A percentile compares a stretch with the other conserved stretches of the same genome.
phyloP scores from a whole-genome alignment of 176 grass and related monocot genomes.

The Sorghum bicolor region DNA sequence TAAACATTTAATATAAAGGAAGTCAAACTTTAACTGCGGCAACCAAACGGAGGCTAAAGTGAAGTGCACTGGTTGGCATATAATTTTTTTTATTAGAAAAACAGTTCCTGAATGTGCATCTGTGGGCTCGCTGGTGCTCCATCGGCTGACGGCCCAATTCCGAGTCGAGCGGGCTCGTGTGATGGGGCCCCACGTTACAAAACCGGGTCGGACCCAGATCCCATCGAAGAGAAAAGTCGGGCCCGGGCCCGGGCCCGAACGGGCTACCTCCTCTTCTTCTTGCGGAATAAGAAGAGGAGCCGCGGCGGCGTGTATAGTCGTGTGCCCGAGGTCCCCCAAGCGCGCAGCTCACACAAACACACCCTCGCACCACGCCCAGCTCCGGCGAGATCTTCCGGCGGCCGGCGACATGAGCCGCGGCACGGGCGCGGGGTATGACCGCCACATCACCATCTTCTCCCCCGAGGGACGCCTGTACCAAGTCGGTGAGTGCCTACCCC shows the following conservation, averaged over 20 bases:
- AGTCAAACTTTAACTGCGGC: too few relatives aligned
- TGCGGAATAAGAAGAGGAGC: conserved; percentile 29
- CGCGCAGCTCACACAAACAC: not conserved
- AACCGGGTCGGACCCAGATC: not conserved
- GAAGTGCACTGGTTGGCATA: too few relatives aligned
- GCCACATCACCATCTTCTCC: conserved; percentile 99
- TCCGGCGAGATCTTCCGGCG: conserved; percentile 42
- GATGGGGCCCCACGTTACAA: not conserved
- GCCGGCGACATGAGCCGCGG: conserved; percentile 65
- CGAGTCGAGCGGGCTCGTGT: not conserved
- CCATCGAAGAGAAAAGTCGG: not conserved
- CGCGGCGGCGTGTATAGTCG: not conserved
- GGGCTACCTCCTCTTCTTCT: conserved; percentile 20
- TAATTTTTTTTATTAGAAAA: too few relatives aligned
- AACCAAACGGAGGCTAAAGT: too few relatives aligned
- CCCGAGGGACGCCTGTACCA: conserved; percentile 97
- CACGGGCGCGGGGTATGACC: conserved; percentile 92
- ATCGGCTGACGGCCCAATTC: not conserved
- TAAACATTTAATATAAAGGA: too few relatives aligned
- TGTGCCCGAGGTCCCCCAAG: not conserved
- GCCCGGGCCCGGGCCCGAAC: not conserved
- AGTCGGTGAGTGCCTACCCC: conserved; percentile 73
- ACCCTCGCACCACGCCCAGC: not conserved
- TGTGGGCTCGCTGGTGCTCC: not conserved
- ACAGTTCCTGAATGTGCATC: too few relatives aligned